These are phyloP conservation scores for Camellia japonica DNA, from an alignment of 148 eudicot genomes.

Conservation along the genomic window DNA sequence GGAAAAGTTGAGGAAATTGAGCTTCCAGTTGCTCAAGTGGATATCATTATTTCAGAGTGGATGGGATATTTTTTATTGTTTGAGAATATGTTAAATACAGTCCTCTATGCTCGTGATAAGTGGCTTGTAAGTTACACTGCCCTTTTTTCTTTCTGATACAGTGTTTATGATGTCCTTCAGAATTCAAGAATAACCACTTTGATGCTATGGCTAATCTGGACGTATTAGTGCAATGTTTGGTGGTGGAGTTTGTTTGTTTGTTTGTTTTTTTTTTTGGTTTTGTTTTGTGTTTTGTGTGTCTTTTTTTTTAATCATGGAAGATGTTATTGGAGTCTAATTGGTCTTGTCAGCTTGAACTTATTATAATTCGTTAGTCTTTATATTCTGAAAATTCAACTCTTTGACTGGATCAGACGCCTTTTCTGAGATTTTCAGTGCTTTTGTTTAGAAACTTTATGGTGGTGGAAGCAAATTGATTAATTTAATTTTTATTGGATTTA, in stretches of 20 bases:
- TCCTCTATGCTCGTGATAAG: constrained; percentile 94
- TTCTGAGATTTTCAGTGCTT: not conserved
- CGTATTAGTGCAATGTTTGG: not conserved
- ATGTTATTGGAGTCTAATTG: not conserved
- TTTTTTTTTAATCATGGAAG: not conserved
- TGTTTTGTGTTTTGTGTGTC: no score
- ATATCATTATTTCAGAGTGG: constrained; percentile 96
- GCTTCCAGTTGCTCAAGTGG: constrained; percentile 89
- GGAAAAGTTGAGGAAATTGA: constrained; percentile 96
- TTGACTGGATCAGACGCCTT: not conserved
- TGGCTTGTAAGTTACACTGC: constrained; percentile 76
- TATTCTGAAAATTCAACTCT: not conserved
- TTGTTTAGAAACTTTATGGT: no score
- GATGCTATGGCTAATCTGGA: not conserved
- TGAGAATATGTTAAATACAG: constrained; percentile 93
- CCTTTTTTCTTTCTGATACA: not conserved
- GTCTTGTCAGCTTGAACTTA: no score
- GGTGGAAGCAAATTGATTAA: no score
- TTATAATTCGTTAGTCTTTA: not conserved
- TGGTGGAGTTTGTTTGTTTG: no score
- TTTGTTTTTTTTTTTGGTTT: no score
- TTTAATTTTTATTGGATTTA: no score
- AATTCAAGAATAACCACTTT: not conserved
- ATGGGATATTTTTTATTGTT: constrained; percentile 96
- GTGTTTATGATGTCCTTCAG: not conserved